A percentile compares a stretch with the other conserved stretches of the same genome.
Conservation (phyloP, 371 early-diverging fungal genomes). For the Gilbertella persicaria region DNA sequence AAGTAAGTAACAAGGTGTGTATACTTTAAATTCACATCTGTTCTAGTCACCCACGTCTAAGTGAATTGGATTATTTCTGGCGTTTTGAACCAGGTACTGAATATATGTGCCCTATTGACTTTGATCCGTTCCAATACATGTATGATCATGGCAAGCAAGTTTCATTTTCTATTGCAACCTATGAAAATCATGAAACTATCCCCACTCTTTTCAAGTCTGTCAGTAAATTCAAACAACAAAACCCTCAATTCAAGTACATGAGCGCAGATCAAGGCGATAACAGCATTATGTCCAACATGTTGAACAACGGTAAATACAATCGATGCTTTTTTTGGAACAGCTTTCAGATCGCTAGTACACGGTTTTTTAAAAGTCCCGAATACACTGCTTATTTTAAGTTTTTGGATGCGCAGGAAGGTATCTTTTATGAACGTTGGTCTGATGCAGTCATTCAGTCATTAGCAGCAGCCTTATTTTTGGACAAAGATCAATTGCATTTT, state of each 20-base stretch:
- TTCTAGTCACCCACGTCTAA: slow-evolving; percentile 1
- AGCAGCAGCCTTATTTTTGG: slow-evolving; percentile 82
- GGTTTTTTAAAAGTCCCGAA: slow-evolving; percentile 41
- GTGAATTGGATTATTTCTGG: slow-evolving; percentile 77
- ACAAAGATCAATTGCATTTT: slow-evolving; percentile 82
- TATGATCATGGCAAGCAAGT: slow-evolving; percentile 68
- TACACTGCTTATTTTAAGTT: slow-evolving; percentile 81
- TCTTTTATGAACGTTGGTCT: slow-evolving; percentile 86
- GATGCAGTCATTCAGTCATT: slow-evolving; percentile 78
- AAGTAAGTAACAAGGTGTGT: slow-evolving; percentile 8
- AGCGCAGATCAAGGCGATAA: slow-evolving; percentile 20
- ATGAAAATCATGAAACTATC: slow-evolving; percentile 72
- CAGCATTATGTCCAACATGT: slow-evolving; percentile 23
- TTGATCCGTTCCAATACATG: slow-evolving; percentile 86
- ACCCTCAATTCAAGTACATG: slow-evolving; percentile 33
- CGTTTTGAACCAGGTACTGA: slow-evolving; percentile 82
- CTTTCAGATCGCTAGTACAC: slow-evolving; percentile 54
- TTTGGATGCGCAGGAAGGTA: slow-evolving; percentile 80
- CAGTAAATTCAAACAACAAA: slow-evolving; percentile 45
- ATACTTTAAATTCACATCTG: not conserved
- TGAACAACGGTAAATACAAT: slow-evolving; percentile 50
- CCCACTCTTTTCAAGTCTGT: slow-evolving; percentile 73
- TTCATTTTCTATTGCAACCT: slow-evolving; percentile 67
- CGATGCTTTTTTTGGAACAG: slow-evolving; percentile 88
- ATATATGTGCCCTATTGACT: slow-evolving; percentile 79